These are phyloP conservation scores for Mimosa pudica DNA, from an alignment of 306 rosid species.

Conservation along the genomic window DNA sequence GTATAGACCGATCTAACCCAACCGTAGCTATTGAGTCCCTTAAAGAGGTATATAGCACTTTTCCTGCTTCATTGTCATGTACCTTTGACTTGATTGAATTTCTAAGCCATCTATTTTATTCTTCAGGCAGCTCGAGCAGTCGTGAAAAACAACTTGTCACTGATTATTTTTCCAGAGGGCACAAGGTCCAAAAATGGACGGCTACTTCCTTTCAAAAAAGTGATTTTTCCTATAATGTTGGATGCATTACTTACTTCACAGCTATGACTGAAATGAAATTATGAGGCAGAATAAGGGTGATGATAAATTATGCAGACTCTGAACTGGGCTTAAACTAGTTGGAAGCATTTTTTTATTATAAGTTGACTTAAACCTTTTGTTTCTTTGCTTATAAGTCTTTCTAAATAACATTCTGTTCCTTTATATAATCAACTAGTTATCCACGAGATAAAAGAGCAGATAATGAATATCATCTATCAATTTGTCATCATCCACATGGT, in stretches of 20 bases:
- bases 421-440: background rate
- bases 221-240: slow-evolving; percentile 28
- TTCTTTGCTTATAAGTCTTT: background rate
- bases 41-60: slow-evolving; percentile 44
- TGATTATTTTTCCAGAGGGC: slow-evolving; percentile 65
- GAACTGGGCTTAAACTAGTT: background rate
- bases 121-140: slow-evolving; percentile 55
- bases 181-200: slow-evolving; percentile 60
- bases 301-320: background rate
- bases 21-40: slow-evolving; percentile 56
- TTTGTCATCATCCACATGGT: background rate
- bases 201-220: slow-evolving; percentile 68
- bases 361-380: background rate
- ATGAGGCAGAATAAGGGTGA: background rate
- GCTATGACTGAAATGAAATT: background rate
- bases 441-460: background rate
- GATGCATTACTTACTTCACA: slow-evolving; percentile 14
- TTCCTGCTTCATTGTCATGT: slow-evolving; percentile 5
- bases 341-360: background rate
- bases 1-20: slow-evolving; percentile 69
- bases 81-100: background rate
- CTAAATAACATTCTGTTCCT: background rate
- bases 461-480: background rate
- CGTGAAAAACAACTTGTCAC: slow-evolving; percentile 47
- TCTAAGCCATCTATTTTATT: slow-evolving; percentile 30